A percentile compares a stretch with the other conserved stretches of the same genome.
phyloP scores from a whole-genome alignment of 768 basidiomycete species.

The Nevesoporus exiguus region DNA sequence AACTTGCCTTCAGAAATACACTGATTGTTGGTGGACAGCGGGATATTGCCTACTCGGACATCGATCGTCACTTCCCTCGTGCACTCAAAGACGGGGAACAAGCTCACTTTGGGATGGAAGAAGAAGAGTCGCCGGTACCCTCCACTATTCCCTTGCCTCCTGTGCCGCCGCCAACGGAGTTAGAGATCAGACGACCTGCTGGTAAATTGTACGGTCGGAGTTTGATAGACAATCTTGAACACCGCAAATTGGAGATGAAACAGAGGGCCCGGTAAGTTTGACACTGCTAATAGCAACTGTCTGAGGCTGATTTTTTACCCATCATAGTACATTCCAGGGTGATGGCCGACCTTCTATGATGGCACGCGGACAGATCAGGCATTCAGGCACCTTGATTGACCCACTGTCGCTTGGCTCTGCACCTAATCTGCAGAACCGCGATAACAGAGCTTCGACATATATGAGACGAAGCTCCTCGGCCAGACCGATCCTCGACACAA shows the following conservation, averaged over 20 bases:
- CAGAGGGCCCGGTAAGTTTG: slow-evolving; percentile 73
- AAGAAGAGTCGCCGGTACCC: slow-evolving; percentile 35
- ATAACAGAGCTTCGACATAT: slow-evolving; percentile 42
- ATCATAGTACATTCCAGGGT: slow-evolving; percentile 74
- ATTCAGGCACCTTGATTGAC: slow-evolving; percentile 71
- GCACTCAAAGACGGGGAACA: slow-evolving; percentile 80
- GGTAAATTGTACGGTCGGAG: slow-evolving; percentile 86
- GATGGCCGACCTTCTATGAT: slow-evolving; percentile 93
- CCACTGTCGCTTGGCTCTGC: slow-evolving; percentile 52
- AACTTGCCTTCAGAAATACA: slow-evolving; percentile 83
- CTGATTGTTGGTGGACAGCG: slow-evolving; percentile 65
- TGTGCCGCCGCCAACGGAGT: slow-evolving; percentile 31
- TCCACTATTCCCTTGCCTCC: slow-evolving; percentile 31
- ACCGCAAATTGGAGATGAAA: slow-evolving; percentile 77
- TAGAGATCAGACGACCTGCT: slow-evolving; percentile 47
- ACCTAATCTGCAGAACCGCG: slow-evolving; percentile 45
- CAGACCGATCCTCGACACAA: slow-evolving; percentile 68
- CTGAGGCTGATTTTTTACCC: slow-evolving; percentile 5
- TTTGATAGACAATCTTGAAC: slow-evolving; percentile 87
- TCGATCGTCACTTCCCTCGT: slow-evolving; percentile 59
- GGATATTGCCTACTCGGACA: slow-evolving; percentile 59
- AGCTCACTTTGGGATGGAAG: slow-evolving; percentile 45
- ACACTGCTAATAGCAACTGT: neutral
- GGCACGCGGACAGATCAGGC: slow-evolving; percentile 57
- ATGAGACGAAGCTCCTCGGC: slow-evolving; percentile 50